Conservation (phyloP, 2,329 filamentous ascomycete genomes). For the Apiospora arundinis region DNA sequence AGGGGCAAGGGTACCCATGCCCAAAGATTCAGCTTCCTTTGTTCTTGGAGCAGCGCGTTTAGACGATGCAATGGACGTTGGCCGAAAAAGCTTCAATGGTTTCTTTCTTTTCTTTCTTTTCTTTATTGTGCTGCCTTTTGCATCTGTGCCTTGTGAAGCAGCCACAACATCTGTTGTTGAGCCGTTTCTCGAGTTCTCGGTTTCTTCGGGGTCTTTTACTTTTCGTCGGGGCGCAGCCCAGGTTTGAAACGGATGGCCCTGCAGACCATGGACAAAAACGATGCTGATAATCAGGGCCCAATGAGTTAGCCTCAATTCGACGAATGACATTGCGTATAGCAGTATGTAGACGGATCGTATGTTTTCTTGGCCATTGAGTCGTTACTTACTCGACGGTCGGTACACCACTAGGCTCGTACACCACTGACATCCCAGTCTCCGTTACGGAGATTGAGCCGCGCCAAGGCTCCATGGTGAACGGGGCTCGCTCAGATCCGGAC, state of each 20-base stretch:
- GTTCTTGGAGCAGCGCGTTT: neutral
- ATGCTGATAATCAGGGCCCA: neutral
- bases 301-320: neutral
- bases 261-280: slow-evolving; percentile 18
- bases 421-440: neutral
- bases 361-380: neutral
- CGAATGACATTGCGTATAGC: neutral
- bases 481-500: too few relatives aligned
- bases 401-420: neutral
- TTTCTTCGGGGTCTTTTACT: neutral
- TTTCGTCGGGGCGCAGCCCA: neutral
- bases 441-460: neutral
- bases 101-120: neutral
- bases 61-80: neutral
- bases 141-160: neutral
- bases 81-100: neutral
- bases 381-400: neutral
- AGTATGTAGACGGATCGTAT: too few relatives aligned
- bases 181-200: too few relatives aligned
- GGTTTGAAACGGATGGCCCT: slow-evolving; percentile 18
- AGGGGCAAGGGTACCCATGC: too few relatives aligned
- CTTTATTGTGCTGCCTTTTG: too few relatives aligned
- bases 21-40: neutral
- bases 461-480: neutral
- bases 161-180: too few relatives aligned